Percentiles rank a stretch among this genome's conserved stretches.
phyloP scores from a whole-genome alignment of 2,329 filamentous ascomycete genomes.

The Talaromyces funiculosus region DNA sequence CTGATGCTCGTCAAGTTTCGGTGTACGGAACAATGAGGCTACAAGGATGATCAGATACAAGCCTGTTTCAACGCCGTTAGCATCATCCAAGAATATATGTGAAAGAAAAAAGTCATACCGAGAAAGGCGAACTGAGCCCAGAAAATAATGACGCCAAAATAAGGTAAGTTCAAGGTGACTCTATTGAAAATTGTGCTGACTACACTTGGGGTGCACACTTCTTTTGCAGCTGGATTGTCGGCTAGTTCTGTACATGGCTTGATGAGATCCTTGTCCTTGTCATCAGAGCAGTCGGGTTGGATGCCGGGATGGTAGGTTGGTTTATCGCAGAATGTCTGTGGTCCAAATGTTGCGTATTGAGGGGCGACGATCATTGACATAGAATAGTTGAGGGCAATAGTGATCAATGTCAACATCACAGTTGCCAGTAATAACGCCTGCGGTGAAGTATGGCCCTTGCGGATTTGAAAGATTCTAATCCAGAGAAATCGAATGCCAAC shows the following conservation, averaged over 20 bases:
- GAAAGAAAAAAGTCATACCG: constrained; percentile 35
- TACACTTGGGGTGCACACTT: constrained; percentile 84
- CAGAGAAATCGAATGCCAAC: constrained; percentile 95
- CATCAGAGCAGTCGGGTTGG: constrained; percentile 67
- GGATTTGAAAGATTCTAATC: constrained; percentile 87
- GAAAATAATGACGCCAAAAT: constrained; percentile 88
- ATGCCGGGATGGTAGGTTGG: constrained; percentile 56
- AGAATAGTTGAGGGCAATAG: constrained; percentile 86
- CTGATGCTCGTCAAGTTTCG: constrained; percentile 67
- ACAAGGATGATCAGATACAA: constrained; percentile 78
- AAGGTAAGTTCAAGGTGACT: constrained; percentile 87
- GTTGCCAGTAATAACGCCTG: constrained; percentile 89
- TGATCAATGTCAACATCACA: constrained; percentile 82
- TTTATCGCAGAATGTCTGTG: constrained; percentile 86
- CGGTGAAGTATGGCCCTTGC: constrained; percentile 80
- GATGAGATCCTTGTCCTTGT: constrained; percentile 57
- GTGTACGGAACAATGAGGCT: constrained; percentile 72
- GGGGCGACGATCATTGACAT: constrained; percentile 91
- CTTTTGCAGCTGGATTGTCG: constrained; percentile 62
- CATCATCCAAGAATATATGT: not conserved
- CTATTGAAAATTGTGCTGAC: constrained; percentile 91
- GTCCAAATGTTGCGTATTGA: constrained; percentile 89
- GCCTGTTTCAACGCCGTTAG: constrained; percentile 22
- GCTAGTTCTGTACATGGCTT: constrained; percentile 75
- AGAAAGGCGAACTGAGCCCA: constrained; percentile 96